Evolutionary conservation across 208 protist species (phyloP), one percentile per base, ranked within the genome.

Genomic region (Acanthamoeba castellanii): DNA sequence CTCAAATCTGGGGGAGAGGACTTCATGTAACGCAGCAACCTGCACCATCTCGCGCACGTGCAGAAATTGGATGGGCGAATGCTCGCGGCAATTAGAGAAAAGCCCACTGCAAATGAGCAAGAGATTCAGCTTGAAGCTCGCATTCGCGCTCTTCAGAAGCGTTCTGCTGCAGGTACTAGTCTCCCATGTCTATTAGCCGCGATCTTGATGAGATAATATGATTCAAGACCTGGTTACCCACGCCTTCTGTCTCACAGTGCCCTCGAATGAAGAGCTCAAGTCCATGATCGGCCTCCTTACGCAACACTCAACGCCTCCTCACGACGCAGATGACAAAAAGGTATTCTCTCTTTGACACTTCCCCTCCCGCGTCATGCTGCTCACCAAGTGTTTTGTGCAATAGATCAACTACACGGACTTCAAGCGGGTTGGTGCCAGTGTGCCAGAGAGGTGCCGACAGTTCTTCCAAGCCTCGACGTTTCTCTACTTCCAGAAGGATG

Each of bases 71-170:
- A 37, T 72, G 30, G n/a, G 11, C 25, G 66, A 72, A 30, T 32
- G 25, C 66, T 37, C 8, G 66, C 5, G 5, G n/a, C 7, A 4
- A n/a, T 32, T 1, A 25, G 66, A 37, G 66, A 37, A 42, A 72
- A 32, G 25, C 4, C 30, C 22, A 72, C 30, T 20, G 9, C 20
- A 37, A n/a, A 72, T 20, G 66, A 72, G 66, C 66, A 72, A 14
- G 81, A 88, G 47, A 27, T 88, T 66, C 45, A 66, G 50, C 81
- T 88, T 42, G 81, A 88, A 42, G 81, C 81, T 42, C 81, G 81
- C 30, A 88, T 88, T 88, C 50, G 81, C 81, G 66, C 81, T 88
- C 81, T 88, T 88, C 81, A 88, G 81, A 88, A 88, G 81, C 81
- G 81, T 88, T 88, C 81, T 64, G 81, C 81, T 88, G 81, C 81